A percentile compares a stretch with the other conserved stretches of the same genome.
Conservation (phyloP, 2,329 filamentous ascomycete genomes). For the Pseudogymnoascus sp. region DNA sequence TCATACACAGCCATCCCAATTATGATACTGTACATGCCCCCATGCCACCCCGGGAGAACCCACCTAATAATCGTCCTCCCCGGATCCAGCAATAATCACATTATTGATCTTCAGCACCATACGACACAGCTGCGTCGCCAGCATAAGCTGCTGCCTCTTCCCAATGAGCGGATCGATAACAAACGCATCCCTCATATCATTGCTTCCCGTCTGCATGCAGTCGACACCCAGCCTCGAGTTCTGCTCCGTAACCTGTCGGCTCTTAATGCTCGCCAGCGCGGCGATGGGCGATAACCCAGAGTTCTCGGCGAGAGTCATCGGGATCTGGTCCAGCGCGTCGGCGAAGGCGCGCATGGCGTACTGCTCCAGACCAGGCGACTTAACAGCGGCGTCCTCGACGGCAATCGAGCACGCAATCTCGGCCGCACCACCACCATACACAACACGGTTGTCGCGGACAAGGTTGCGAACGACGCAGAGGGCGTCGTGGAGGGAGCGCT, state of each 20-base stretch:
- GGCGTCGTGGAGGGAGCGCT: slow-evolving; percentile 93
- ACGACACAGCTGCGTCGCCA: slow-evolving; percentile 93
- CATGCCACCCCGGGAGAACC: slow-evolving; percentile 1
- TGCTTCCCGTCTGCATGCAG: slow-evolving; percentile 92
- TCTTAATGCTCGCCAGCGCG: slow-evolving; percentile 90
- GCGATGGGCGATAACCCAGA: slow-evolving; percentile 93
- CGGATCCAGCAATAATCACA: slow-evolving; percentile 82
- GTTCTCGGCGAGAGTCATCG: slow-evolving; percentile 96
- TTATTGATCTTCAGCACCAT: slow-evolving; percentile 99
- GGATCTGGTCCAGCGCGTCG: slow-evolving; percentile 85
- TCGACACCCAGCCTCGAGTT: slow-evolving; percentile 80
- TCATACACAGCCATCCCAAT: slow-evolving; percentile 9
- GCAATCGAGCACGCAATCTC: slow-evolving; percentile 96
- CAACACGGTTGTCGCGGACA: slow-evolving; percentile 90
- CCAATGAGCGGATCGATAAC: slow-evolving; percentile 97
- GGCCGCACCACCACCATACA: slow-evolving; percentile 92
- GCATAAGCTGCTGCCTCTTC: slow-evolving; percentile 92
- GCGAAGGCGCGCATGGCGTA: slow-evolving; percentile 98
- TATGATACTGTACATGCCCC: slow-evolving; percentile 9
- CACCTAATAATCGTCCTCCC: slow-evolving; percentile 74
- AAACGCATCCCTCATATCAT: slow-evolving; percentile 96
- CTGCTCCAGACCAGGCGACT: slow-evolving; percentile 95
- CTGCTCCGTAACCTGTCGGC: slow-evolving; percentile 84
- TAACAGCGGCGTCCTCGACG: slow-evolving; percentile 87
- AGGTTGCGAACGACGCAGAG: slow-evolving; percentile 96